Evolutionary conservation across 148 eudicot species (phyloP), one percentile per base, ranked within the genome.

Genomic region (Cornus florida): DNA sequence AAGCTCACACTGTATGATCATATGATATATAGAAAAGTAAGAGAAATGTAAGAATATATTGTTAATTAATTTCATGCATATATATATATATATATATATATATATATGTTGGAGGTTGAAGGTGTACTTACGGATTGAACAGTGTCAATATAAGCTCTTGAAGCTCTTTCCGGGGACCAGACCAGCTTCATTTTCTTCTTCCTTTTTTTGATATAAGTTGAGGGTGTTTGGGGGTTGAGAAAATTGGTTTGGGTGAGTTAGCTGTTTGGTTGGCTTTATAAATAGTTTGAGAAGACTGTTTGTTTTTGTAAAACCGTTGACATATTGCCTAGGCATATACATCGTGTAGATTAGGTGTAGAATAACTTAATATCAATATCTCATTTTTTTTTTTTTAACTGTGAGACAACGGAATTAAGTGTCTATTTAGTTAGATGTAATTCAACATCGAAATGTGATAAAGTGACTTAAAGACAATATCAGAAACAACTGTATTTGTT

Each of bases 91-190:
- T 43, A n/a, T n/a, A n/a, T n/a, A n/a, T n/a, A n/a, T n/a, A n/a
- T n/a, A n/a, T n/a, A 41, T 41, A 41, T 41, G 9, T 33, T 33
- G 35, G 3, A 33, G 35, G 35, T 33, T 13, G n/a, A 39, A 2
- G 46, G 7, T 12, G n/a, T 28, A 71, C 89, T 72, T 87, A 87
- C 90, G 6, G 86, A 66, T 81, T 75, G 79, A 19, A 85, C 78
- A 11, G 90, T 85, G 56, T 87, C 90, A 13, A 85, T 70, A 38
- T 80, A 87, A 72, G 88, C 84, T 73, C 78, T 79, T 10, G 83
- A 53, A 60, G 90, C 88, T 17, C 77, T 81, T 81, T 87, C 84
- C 2, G 90, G 86, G 23, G 86, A 84, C 90, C 90, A 87, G 23
- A 85, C 81, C 14, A 85, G 80, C 81, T 87, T 83, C 90, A 87